A percentile compares a stretch with the other conserved stretches of the same genome.
Conservation (phyloP, 768 basidiomycete genomes). For the Tulasnella calospora region DNA sequence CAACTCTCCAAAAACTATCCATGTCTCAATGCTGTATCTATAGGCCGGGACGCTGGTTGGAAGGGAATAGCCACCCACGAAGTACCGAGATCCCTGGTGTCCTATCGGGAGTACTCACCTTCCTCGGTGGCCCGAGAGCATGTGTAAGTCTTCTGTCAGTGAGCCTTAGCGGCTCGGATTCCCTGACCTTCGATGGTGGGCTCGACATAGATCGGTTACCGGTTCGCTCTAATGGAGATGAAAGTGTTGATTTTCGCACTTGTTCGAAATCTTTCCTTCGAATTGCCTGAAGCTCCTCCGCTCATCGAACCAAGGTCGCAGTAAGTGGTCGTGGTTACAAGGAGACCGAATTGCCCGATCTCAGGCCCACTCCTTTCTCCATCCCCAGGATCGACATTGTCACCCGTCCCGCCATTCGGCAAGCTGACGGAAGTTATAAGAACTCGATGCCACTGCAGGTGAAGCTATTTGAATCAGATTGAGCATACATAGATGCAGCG, state of each 20-base stretch:
- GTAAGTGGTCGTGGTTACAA: neutral
- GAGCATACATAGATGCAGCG: neutral
- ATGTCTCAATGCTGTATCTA: neutral
- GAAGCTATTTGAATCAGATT: neutral
- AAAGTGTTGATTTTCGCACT: conserved; percentile 49
- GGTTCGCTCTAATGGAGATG: conserved; percentile 30
- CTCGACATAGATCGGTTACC: conserved; percentile 17
- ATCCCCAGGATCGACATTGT: neutral
- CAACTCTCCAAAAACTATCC: neutral
- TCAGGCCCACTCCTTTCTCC: neutral
- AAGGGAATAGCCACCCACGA: conserved; percentile 41
- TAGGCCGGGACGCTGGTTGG: conserved; percentile 63
- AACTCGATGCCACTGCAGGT: conserved; percentile 11
- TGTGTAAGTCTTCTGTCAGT: conserved; percentile 39
- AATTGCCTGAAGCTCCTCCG: conserved; percentile 47
- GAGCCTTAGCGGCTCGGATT: conserved; percentile 27
- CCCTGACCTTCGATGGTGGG: neutral
- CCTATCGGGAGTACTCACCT: conserved; percentile 56
- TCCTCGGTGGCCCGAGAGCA: conserved; percentile 58
- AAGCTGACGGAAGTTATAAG: neutral
- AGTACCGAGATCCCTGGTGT: conserved; percentile 51
- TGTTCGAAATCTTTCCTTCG: conserved; percentile 49
- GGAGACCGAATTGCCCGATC: neutral
- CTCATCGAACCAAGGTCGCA: conserved; percentile 36
- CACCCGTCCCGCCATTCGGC: neutral